phyloP scores from a whole-genome alignment of 192 early-diverging fungal species.

The Coemansia sp. region DNA sequence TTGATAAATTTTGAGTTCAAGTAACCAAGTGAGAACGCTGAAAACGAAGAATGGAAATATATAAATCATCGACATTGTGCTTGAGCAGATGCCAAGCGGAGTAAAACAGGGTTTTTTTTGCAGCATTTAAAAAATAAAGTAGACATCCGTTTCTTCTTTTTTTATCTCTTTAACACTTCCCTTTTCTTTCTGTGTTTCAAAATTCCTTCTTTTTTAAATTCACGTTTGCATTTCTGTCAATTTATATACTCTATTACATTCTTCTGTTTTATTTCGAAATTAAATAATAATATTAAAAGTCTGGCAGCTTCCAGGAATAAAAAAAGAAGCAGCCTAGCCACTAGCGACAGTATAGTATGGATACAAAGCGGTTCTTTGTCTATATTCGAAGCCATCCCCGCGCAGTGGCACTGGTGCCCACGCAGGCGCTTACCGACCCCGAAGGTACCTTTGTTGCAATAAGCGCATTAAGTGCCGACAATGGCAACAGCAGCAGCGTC shows the following conservation, averaged over 20 bases:
- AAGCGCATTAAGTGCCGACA: slow-evolving; percentile 4
- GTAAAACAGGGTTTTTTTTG: neutral
- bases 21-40: no score
- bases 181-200: neutral
- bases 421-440: slow-evolving; percentile 48
- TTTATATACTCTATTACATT: neutral
- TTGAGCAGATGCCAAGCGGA: neutral
- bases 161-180: no score
- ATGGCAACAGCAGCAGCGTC: slow-evolving; percentile 1
- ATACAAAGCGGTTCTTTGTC: slow-evolving; percentile 53
- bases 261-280: neutral
- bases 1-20: no score
- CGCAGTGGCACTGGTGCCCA: slow-evolving; percentile 63
- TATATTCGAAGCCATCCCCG: slow-evolving; percentile 58
- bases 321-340: no score
- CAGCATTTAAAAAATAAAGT: neutral
- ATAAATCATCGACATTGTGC: no score
- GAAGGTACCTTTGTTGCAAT: slow-evolving; percentile 26
- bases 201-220: neutral
- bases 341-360: slow-evolving; percentile 22
- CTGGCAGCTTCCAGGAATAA: neutral
- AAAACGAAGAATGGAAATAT: neutral
- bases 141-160: no score
- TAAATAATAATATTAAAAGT: neutral
- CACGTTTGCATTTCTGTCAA: neutral